Conservation (phyloP, 2,329 filamentous ascomycete genomes). For the Nothopassalora personata region DNA sequence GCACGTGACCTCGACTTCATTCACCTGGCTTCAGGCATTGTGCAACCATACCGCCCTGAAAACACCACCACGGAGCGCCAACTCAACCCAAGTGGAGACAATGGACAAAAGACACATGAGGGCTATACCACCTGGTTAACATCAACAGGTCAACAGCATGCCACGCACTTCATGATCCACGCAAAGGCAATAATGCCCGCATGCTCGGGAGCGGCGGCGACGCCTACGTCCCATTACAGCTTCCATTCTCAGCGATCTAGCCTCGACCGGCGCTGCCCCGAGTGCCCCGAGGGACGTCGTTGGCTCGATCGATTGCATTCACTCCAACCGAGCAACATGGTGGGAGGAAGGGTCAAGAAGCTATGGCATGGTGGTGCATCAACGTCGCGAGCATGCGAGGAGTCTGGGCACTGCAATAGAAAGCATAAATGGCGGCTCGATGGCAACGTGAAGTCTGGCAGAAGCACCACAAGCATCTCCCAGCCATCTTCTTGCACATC, state of each 20-base stretch:
- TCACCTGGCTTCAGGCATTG: slow-evolving; percentile 10
- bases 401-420: slow-evolving; percentile 11
- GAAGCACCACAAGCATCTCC: slow-evolving; percentile 16
- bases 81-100: slow-evolving; percentile 19
- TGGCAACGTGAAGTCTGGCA: slow-evolving; percentile 9
- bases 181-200: slow-evolving; percentile 23
- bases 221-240: slow-evolving; percentile 24
- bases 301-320: slow-evolving; percentile 31
- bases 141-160: slow-evolving; percentile 42
- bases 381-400: slow-evolving; percentile 10
- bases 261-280: slow-evolving; percentile 39
- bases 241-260: slow-evolving; percentile 32
- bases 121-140: slow-evolving; percentile 35
- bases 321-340: background rate
- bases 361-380: slow-evolving; percentile 14
- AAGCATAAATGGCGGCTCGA: slow-evolving; percentile 30
- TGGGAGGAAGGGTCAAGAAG: slow-evolving; percentile 5
- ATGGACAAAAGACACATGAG: slow-evolving; percentile 31
- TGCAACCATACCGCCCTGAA: slow-evolving; percentile 6
- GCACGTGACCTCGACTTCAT: slow-evolving; percentile 17
- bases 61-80: slow-evolving; percentile 12
- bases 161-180: slow-evolving; percentile 37
- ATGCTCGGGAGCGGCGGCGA: slow-evolving; percentile 20
- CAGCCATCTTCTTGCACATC: slow-evolving; percentile 14
- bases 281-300: slow-evolving; percentile 41